phyloP scores from a whole-genome alignment of 73 alveolate species.

The Symbiodinium pilosum region DNA sequence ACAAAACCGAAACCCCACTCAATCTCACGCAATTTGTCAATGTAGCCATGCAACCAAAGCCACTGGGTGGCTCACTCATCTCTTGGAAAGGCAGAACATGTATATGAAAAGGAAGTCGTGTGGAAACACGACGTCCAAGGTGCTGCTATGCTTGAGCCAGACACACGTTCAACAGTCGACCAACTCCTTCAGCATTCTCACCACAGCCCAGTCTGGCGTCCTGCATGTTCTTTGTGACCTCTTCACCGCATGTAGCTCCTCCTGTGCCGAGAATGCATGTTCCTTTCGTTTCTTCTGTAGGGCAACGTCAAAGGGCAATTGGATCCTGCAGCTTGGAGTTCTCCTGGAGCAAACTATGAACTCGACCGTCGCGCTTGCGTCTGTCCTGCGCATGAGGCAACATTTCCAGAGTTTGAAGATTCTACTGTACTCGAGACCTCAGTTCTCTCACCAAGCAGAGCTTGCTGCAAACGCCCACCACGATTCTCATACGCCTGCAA shows the following conservation, averaged over 20 bases:
- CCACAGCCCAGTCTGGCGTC: no score
- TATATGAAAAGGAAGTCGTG: neutral
- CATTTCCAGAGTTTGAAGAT: neutral
- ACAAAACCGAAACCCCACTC: no score
- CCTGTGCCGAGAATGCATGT: no score
- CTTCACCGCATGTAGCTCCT: constrained; percentile 30
- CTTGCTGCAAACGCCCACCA: constrained; percentile 70
- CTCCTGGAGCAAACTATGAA: constrained; percentile 49
- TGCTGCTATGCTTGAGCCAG: neutral
- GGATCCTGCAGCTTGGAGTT: constrained; percentile 64
- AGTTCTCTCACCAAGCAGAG: constrained; percentile 63
- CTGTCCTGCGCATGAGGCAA: constrained; percentile 20
- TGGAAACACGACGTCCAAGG: neutral
- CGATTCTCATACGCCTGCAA: constrained; percentile 57
- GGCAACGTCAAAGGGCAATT: neutral
- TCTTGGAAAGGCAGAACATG: constrained; percentile 15
- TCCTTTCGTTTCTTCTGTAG: no score
- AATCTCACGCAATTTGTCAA: no score
- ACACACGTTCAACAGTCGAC: no score
- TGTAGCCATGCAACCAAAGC: no score
- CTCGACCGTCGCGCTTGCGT: constrained; percentile 40
- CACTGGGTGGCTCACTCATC: neutral
- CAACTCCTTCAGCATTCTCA: neutral
- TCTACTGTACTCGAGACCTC: neutral
- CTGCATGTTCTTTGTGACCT: neutral